phyloP scores from a whole-genome alignment of 495 filamentous ascomycete species.

The Daldinia loculata region DNA sequence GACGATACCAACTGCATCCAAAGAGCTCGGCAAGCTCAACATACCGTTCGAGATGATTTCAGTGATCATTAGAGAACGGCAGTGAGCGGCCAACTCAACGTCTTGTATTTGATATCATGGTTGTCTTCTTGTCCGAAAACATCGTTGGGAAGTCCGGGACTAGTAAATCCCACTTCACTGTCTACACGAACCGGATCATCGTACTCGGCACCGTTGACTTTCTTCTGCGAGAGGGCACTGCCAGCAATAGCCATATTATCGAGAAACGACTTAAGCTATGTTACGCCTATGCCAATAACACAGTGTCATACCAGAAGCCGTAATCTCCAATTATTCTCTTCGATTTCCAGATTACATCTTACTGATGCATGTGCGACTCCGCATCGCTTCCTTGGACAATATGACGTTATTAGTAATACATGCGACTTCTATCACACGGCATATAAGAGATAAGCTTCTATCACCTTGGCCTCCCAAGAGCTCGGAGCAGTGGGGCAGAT shows the following conservation, averaged over 20 bases:
- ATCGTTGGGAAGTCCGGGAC: slow-evolving; percentile 25
- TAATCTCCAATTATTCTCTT: neutral
- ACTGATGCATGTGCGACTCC: neutral
- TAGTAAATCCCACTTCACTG: slow-evolving; percentile 11
- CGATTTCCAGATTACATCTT: neutral
- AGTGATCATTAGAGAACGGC: slow-evolving; percentile 68
- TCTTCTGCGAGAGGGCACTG: slow-evolving; percentile 20
- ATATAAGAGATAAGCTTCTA: neutral
- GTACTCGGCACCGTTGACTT: neutral
- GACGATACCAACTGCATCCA: slow-evolving; percentile 65
- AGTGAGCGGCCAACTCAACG: slow-evolving; percentile 63
- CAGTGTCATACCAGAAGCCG: neutral
- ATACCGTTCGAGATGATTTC: slow-evolving; percentile 71
- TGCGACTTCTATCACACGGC: neutral
- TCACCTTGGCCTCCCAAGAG: neutral
- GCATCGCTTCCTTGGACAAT: neutral
- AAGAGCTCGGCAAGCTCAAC: slow-evolving; percentile 63
- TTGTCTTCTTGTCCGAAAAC: slow-evolving; percentile 42
- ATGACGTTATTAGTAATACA: neutral
- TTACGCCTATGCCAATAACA: neutral
- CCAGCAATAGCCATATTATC: slow-evolving; percentile 1
- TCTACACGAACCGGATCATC: slow-evolving; percentile 4
- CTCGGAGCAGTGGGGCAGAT: slow-evolving; percentile 1
- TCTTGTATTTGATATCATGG: slow-evolving; percentile 66
- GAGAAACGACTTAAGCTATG: neutral